phyloP scores from a whole-genome alignment of 306 rosid genomes.

The Hippophae gyantsensis region DNA sequence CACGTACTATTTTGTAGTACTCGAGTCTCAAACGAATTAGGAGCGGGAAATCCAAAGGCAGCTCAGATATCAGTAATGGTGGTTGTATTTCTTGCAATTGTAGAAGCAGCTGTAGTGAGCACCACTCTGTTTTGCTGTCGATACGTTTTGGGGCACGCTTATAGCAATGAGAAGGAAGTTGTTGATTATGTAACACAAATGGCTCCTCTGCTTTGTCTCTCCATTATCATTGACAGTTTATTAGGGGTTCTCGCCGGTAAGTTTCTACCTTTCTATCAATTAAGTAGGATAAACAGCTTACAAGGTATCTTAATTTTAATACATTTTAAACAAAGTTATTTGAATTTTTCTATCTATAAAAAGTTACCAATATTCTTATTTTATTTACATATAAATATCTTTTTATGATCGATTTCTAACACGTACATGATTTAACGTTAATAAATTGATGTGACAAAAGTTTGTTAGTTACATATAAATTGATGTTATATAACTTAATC shows the following conservation, averaged over 20 bases:
- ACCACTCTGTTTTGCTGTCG: slow-evolving; percentile 19
- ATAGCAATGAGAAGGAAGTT: slow-evolving; percentile 43
- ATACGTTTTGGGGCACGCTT: slow-evolving; percentile 34
- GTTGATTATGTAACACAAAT: slow-evolving; percentile 28
- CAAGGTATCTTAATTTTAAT: background rate
- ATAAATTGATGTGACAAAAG: too few relatives aligned
- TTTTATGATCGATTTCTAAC: too few relatives aligned
- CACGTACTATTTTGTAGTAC: slow-evolving; percentile 26
- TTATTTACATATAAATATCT: too few relatives aligned
- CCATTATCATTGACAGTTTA: slow-evolving; percentile 27
- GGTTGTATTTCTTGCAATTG: slow-evolving; percentile 23
- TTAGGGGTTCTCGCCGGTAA: slow-evolving; percentile 30
- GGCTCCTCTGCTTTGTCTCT: slow-evolving; percentile 33
- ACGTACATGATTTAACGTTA: too few relatives aligned
- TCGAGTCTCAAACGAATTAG: slow-evolving; percentile 51
- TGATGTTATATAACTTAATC: too few relatives aligned
- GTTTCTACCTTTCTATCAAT: background rate
- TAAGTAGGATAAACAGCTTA: background rate
- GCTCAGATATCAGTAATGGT: slow-evolving; percentile 24
- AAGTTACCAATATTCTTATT: too few relatives aligned
- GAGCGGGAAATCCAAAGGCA: slow-evolving; percentile 46
- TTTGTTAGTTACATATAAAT: too few relatives aligned
- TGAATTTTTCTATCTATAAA: too few relatives aligned
- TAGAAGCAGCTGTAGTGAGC: slow-evolving; percentile 31
- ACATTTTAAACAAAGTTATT: background rate